Evolutionary conservation across 2,329 filamentous ascomycete species (phyloP), one percentile per base, ranked within the genome.

Genomic region (Fusarium udum): DNA sequence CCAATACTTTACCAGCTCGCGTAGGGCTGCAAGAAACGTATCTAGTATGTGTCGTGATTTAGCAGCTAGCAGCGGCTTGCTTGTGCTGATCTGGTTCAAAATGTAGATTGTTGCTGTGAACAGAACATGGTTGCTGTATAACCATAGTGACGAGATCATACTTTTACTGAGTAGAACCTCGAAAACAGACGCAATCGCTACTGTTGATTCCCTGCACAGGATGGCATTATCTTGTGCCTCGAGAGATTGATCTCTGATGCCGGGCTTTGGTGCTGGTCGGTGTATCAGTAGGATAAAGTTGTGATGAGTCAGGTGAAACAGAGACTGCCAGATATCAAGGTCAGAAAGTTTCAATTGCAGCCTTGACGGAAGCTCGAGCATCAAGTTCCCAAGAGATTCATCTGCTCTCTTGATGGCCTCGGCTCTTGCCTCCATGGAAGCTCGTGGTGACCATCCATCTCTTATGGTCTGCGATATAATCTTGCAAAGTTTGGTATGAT

Each of bases 41-140:
- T 67, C 53, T 3, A 67, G 15, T 3, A 40, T 67, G 1, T 53
- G 39, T 12, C 64, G 46, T 4, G 63, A 67, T 15, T 67, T 67
- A 3, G 46, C 64, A 16, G 63, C 64, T 2, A 67, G 8, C 2
- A 67, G 18, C 2, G 53, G 24, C 5, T 46, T 67, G 24, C 40
- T 36, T 3, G 36, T 67, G 7, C n/a, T 34, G 2, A 67, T 53
- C 22, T 67, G 37, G 12, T 61, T 67, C 8, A 67, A 18, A 7
- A 67, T 67, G 12, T 67, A 49, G 5, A 67, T 67, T 2, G 63
- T 67, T 12, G 64, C 63, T 7, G 64, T 67, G 6, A 67, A 67
- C 0, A 67, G 26, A 9, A 67, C 64, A 26, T 67, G 53, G 10
- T 67, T 67, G 18, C 64, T 67, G 18, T 67, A 67, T 7, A 67